Evolutionary conservation across 805 yeast species (phyloP), one percentile per base, ranked within the genome.

Genomic region (Jamesozyma jinghongensis): DNA sequence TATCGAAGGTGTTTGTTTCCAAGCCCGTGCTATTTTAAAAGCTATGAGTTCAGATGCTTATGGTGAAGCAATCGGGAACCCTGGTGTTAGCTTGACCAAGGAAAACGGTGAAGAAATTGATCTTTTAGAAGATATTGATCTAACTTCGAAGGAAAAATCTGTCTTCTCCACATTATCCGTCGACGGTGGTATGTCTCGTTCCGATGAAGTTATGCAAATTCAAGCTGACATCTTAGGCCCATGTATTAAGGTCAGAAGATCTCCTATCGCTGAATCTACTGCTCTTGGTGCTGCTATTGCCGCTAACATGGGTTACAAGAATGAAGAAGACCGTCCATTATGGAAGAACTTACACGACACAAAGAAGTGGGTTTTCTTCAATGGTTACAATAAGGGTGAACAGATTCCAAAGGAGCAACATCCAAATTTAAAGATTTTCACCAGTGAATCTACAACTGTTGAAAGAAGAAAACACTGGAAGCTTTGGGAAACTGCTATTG

Each of bases 281-380:
- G 96, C 97, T 0, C 71, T 88, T 47, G 97, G 97, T 22, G 95
- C 95, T 6, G 96, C 97, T 4, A 83, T 90, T 50, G 96, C 96
- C 22, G 95, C 97, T 3, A 95, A 96, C 11, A 67, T 87, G 53
- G 77, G 69, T 5, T 53, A 55, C 39, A 53, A 64, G 41, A 67
- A 75, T 13, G 66, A 77, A 12, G 63, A 68, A 19, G 75, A 77
- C 17, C 73, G 84, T 42, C 65, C 69, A 34, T 61, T 86, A 36
- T 88, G 96, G 95, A 70, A 70, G 42, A 75, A 77, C 50, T 66
- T 87, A 46, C 80, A 74, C 39, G 95, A 87, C 44, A 82, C 84
- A 34, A 68, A 79, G 63, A 88, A 95, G 46, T 87, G 86, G 61
- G 96, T 92, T 32, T 86, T 86, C 66, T 88, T 82, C 67, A 96